Conservation (phyloP, 2,329 filamentous ascomycete genomes). For the Penicillium thymicola region DNA sequence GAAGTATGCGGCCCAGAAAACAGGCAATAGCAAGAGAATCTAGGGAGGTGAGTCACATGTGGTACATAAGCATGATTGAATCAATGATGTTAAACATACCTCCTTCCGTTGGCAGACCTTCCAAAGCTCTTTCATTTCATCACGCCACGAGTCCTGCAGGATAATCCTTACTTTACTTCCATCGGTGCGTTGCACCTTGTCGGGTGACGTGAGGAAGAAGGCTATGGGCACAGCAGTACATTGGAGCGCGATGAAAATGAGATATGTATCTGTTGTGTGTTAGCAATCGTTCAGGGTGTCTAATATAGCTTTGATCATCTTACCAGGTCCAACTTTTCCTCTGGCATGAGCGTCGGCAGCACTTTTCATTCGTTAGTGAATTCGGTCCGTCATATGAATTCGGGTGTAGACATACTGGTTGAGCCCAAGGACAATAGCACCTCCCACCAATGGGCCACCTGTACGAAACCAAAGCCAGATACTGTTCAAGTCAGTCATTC, state of each 20-base stretch:
- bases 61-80: not conserved
- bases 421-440: constrained; percentile 47
- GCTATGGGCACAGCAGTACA: constrained; percentile 38
- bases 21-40: constrained; percentile 41
- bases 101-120: constrained; percentile 21
- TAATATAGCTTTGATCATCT: not conserved
- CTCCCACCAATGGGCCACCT: constrained; percentile 49
- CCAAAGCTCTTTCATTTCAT: constrained; percentile 40
- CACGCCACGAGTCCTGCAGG: constrained; percentile 39
- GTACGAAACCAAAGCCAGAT: constrained; percentile 52
- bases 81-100: constrained; percentile 6
- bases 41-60: constrained; percentile 23
- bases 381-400: too few relatives aligned
- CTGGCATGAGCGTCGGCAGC: constrained; percentile 18
- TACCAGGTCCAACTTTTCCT: constrained; percentile 26
- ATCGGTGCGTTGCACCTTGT: constrained; percentile 45
- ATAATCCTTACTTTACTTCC: constrained; percentile 40
- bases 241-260: constrained; percentile 45
- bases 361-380: constrained; percentile 4
- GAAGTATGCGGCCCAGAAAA: constrained; percentile 48
- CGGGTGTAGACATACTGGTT: constrained; percentile 32
- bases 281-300: not conserved
- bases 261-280: constrained; percentile 34
- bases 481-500: constrained; percentile 10
- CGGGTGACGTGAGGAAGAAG: constrained; percentile 38